Evolutionary conservation across 805 yeast species (phyloP).

Genomic region (Candida odintsovae): DNA sequence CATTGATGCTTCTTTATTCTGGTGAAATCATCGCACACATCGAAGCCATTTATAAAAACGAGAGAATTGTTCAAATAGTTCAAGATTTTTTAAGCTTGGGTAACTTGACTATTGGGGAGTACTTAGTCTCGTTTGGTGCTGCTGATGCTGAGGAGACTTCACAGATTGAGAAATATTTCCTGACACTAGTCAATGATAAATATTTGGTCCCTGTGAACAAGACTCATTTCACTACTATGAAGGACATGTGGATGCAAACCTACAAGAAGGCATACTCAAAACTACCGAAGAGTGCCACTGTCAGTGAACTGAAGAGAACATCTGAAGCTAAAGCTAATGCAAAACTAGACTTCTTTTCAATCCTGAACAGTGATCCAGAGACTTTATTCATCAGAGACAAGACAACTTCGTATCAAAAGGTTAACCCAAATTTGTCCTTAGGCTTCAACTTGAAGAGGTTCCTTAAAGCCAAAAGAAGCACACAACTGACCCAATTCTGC

Average conservation of each 20-base stretch:
- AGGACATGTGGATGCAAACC: slow-evolving; percentile 34
- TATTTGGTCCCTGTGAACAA: slow-evolving; percentile 44
- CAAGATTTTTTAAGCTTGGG: slow-evolving; percentile 71
- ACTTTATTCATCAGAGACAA: slow-evolving; percentile 27
- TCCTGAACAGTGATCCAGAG: slow-evolving; percentile 29
- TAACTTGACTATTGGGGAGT: slow-evolving; percentile 52
- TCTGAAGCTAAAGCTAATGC: slow-evolving; percentile 55
- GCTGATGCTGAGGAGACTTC: slow-evolving; percentile 23
- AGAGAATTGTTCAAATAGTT: slow-evolving; percentile 50
- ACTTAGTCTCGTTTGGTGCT: slow-evolving; percentile 26
- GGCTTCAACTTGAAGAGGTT: slow-evolving; percentile 62
- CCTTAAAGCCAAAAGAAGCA: slow-evolving; percentile 58
- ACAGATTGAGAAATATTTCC: slow-evolving; percentile 33
- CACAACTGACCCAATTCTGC: slow-evolving; percentile 57
- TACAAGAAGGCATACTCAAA: slow-evolving; percentile 34
- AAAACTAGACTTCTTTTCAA: slow-evolving; percentile 30
- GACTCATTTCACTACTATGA: slow-evolving; percentile 29
- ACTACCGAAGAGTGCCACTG: slow-evolving; percentile 31
- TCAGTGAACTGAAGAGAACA: slow-evolving; percentile 50
- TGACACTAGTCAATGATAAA: slow-evolving; percentile 40
- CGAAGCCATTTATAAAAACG: slow-evolving; percentile 33
- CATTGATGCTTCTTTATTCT: slow-evolving; percentile 58
- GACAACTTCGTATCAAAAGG: slow-evolving; percentile 31
- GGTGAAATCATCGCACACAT: slow-evolving; percentile 66
- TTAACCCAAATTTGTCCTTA: slow-evolving; percentile 46